Base-by-base conservation (phyloP, 768 basidiomycete genomes). In the Leccinum fibrillosum region DNA sequence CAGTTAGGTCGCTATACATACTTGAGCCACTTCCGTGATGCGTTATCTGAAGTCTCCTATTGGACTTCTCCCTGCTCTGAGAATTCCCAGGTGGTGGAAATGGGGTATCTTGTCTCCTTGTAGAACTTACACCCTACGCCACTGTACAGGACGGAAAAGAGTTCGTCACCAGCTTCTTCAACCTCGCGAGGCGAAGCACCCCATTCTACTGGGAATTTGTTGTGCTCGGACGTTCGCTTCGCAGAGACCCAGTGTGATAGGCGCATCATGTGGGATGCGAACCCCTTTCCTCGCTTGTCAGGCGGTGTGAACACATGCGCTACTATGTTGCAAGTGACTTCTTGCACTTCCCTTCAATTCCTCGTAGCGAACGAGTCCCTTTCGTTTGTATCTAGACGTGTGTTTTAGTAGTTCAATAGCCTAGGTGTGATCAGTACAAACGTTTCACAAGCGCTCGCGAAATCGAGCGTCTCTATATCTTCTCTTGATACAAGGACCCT, bases 221-320 rank as follows among this genome's bases (percentile, higher is more conserved):
- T 35, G 52, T 42, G 9, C 66, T 66, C n/a, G 66, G 64, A 2
- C 60, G 47, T 45, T 58, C 62, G 26, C 8, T 73, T 69, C 11
- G 79, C 78, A 28, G 81, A 66, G 11, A 81, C 76, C 76, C 79
- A 81, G 63, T 87, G 85, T 23, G 23, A 23, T 23, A 87, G 73
- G n/a, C 79, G 74, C 84, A 86, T 83, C 84, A 86, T 83, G 59
- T 84, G 82, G 12, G 67, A 65, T 4, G 80, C 84, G 60, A 83
- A 86, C 9, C 86, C 86, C 39, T 78, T 79, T 6, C 77, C 70
- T 45, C 83, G 77, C 15, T 83, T 74, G 39, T 63, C 53, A 1
- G 73, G 64, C 17, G 80, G 80, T 3, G 84, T 85, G 68, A 77
- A 86, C 5, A 86, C 82, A 6, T 78, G 78, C 0, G 83, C 83